Percentiles rank a stretch among this genome's conserved stretches.
Conservation (phyloP, 1,284 basidiomycete genomes). For the Trichosporon inkin region DNA sequence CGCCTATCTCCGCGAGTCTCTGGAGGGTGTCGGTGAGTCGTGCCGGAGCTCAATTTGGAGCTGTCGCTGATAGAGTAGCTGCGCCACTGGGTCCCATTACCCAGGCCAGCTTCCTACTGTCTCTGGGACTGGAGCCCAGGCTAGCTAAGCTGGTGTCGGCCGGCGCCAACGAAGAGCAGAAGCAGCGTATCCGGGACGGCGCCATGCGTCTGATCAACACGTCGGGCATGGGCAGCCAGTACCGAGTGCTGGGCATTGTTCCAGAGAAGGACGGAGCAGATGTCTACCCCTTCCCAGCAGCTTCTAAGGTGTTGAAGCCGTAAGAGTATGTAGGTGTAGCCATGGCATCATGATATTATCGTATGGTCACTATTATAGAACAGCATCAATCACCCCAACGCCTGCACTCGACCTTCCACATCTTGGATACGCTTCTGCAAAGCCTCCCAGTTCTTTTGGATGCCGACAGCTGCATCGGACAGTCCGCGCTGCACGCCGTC, state of each 20-base stretch:
- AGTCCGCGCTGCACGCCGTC: conserved; percentile 67
- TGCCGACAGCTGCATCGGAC: conserved; percentile 64
- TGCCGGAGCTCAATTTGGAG: neutral
- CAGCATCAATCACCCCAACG: conserved; percentile 7
- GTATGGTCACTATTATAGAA: neutral
- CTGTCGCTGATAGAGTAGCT: conserved; percentile 35
- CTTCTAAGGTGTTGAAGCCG: neutral
- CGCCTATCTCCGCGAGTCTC: conserved; percentile 73
- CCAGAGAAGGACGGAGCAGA: conserved; percentile 28
- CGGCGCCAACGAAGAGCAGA: conserved; percentile 52
- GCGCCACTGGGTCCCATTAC: conserved; percentile 61
- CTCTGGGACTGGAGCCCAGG: conserved; percentile 65
- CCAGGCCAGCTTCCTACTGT: conserved; percentile 66
- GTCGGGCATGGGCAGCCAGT: conserved; percentile 58
- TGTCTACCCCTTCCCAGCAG: conserved; percentile 48
- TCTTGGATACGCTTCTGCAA: conserved; percentile 58
- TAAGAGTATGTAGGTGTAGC: neutral
- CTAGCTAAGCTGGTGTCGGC: conserved; percentile 59
- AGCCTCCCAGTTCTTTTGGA: conserved; percentile 64
- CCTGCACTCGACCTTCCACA: conserved; percentile 50
- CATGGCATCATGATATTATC: neutral
- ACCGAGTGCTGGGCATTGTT: conserved; percentile 55
- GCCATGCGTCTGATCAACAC: conserved; percentile 56
- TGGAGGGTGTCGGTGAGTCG: conserved; percentile 60
- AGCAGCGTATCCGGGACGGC: conserved; percentile 51